A percentile compares a stretch with the other conserved stretches of the same genome.
Conservation (phyloP, 805 yeast genomes). For the Candida gorgasii region DNA sequence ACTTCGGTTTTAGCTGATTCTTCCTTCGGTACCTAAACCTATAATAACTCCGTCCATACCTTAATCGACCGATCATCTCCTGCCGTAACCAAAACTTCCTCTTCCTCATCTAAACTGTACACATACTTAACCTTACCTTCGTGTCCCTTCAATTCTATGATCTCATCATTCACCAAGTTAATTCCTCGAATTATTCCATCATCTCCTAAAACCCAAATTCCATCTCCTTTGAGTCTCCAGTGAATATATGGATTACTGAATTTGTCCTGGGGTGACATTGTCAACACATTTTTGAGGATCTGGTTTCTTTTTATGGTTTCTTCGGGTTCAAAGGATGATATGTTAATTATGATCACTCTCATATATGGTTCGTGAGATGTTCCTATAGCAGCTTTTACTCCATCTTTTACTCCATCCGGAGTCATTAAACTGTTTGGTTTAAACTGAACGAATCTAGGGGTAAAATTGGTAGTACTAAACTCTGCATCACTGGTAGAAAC, state of each 20-base stretch:
- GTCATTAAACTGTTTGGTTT: background rate
- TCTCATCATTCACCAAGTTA: constrained; percentile 43
- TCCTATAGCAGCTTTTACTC: constrained; percentile 53
- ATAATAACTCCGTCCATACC: constrained; percentile 17
- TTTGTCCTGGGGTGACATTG: constrained; percentile 69
- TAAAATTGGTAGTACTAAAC: constrained; percentile 63
- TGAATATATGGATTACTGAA: constrained; percentile 51
- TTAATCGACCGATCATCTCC: constrained; percentile 41
- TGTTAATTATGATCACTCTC: constrained; percentile 58
- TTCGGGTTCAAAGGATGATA: constrained; percentile 31
- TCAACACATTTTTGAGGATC: constrained; percentile 33
- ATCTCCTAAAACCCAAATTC: constrained; percentile 69
- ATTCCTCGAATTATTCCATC: constrained; percentile 67
- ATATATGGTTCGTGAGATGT: constrained; percentile 80
- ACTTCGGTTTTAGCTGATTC: too few species aligned
- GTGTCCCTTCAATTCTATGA: constrained; percentile 36
- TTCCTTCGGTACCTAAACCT: background rate
- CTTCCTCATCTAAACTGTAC: constrained; percentile 24
- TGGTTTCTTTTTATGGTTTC: constrained; percentile 26
- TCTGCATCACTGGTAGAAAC: constrained; percentile 74
- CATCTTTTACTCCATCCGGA: constrained; percentile 29
- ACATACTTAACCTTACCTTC: constrained; percentile 51
- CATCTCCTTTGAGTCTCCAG: constrained; percentile 48
- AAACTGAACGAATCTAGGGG: constrained; percentile 44
- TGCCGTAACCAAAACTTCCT: constrained; percentile 43